These are phyloP conservation scores for Apiospora aurea DNA, from an alignment of 2,329 filamentous ascomycete species.

Conservation along the genomic window DNA sequence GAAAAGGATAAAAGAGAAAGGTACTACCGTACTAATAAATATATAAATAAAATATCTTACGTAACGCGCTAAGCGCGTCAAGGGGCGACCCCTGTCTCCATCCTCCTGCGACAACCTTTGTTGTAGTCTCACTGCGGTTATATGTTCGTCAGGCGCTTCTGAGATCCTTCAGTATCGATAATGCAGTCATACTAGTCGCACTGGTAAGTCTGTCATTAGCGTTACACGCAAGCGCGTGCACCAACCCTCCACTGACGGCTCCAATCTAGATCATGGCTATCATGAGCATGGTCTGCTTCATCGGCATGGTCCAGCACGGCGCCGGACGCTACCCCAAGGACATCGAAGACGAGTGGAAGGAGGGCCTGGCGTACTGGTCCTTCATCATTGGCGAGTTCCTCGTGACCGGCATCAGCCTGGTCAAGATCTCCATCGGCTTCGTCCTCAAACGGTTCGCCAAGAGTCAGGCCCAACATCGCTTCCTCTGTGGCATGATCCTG, in stretches of 20 bases:
- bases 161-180: conserved; percentile 25
- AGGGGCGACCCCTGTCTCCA: no score
- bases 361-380: conserved; percentile 8
- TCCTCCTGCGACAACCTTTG: no score
- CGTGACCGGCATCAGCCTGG: conserved; percentile 22
- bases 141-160: conserved; percentile 19
- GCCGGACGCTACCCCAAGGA: conserved; percentile 13
- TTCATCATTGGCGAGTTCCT: not conserved
- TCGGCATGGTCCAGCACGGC: conserved; percentile 22
- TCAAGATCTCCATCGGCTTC: conserved; percentile 25
- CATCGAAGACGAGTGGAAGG: conserved; percentile 8
- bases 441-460: conserved; percentile 20
- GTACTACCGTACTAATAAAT: no score
- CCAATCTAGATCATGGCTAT: conserved; percentile 23
- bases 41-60: no score
- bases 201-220: not conserved
- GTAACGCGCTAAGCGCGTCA: no score
- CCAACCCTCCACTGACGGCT: not conserved
- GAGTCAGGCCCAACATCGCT: not conserved
- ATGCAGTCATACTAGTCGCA: conserved; percentile 13
- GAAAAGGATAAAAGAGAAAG: no score
- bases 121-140: conserved; percentile 12
- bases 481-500: not conserved
- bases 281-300: conserved; percentile 24
- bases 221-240: not conserved